These are phyloP conservation scores for Perilla frutescens DNA, from an alignment of 257 asterid genomes.

Conservation along the genomic window DNA sequence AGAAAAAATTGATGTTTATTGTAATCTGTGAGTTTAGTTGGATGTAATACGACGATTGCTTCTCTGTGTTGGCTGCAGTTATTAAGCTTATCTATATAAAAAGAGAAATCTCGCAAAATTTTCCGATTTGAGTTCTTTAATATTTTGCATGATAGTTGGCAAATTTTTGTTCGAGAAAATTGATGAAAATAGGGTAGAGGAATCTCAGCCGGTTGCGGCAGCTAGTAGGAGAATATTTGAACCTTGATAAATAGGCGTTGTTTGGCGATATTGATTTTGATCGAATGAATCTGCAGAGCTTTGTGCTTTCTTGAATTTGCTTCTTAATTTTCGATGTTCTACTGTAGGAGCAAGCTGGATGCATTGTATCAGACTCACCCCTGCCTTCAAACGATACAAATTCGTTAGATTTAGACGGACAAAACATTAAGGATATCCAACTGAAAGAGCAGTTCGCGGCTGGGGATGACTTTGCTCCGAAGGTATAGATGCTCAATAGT, in stretches of 20 bases:
- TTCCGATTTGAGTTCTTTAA: background rate
- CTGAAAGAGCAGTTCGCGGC: conserved; percentile 45
- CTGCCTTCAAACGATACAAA: conserved; percentile 30
- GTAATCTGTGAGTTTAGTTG: conserved; percentile 10
- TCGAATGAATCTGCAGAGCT: background rate
- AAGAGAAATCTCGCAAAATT: background rate
- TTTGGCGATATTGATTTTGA: background rate
- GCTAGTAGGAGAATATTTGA: background rate
- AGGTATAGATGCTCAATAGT: conserved; percentile 47
- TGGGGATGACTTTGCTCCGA: conserved; percentile 66
- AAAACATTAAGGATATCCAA: conserved; percentile 40
- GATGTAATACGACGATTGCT: background rate
- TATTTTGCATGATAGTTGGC: conserved; percentile 3
- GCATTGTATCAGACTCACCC: conserved; percentile 35
- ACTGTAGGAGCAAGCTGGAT: conserved; percentile 52
- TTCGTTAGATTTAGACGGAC: conserved; percentile 40
- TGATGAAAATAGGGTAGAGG: background rate
- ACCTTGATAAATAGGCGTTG: background rate
- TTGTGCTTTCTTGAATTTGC: conserved; percentile 3
- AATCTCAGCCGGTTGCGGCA: too few species aligned
- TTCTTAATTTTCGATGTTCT: conserved; percentile 28
- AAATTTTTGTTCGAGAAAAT: background rate
- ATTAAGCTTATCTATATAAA: background rate
- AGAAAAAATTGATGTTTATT: background rate
- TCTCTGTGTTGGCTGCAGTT: background rate